These are phyloP conservation scores for Setaria italica DNA, from an alignment of 202 grass and related monocot species.

Conservation along the genomic window DNA sequence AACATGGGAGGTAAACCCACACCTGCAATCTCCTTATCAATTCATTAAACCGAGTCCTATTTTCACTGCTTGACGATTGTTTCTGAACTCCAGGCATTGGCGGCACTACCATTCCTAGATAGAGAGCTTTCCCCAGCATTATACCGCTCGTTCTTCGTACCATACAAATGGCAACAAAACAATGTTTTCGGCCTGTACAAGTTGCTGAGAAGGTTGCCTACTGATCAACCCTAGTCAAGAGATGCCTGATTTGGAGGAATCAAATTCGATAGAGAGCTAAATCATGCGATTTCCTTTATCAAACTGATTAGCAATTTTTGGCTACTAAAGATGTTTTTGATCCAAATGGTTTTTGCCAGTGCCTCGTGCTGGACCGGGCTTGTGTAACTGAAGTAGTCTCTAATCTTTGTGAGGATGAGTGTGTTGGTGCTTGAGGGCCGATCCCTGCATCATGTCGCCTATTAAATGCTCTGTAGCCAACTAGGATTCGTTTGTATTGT, in stretches of 20 bases:
- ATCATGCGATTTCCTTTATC: not conserved
- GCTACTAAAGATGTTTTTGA: conserved; percentile 10
- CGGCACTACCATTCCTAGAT: conserved; percentile 79
- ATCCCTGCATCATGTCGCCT: not conserved
- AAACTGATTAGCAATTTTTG: conserved; percentile 10
- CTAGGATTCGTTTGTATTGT: too few species aligned
- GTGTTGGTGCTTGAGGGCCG: not conserved
- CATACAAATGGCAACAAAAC: conserved; percentile 79
- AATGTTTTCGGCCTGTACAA: conserved; percentile 95
- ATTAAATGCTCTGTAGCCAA: not conserved
- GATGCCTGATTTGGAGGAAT: not conserved
- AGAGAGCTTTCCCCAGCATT: conserved; percentile 89
- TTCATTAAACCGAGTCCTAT: not conserved
- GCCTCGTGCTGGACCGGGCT: not conserved
- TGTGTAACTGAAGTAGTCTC: conserved; percentile 22
- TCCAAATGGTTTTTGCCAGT: not conserved
- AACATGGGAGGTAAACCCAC: conserved; percentile 83
- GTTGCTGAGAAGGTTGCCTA: conserved; percentile 64
- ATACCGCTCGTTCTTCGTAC: conserved; percentile 92
- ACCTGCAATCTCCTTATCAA: not conserved
- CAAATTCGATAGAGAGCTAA: not conserved
- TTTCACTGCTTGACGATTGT: conserved; percentile 28
- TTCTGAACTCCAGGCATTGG: conserved; percentile 61
- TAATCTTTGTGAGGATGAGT: not conserved
- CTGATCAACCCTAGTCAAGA: conserved; percentile 28